Evolutionary conservation across 2,329 filamentous ascomycete species (phyloP), one percentile per base, ranked within the genome.

Genomic region (Orbilia brochopaga): DNA sequence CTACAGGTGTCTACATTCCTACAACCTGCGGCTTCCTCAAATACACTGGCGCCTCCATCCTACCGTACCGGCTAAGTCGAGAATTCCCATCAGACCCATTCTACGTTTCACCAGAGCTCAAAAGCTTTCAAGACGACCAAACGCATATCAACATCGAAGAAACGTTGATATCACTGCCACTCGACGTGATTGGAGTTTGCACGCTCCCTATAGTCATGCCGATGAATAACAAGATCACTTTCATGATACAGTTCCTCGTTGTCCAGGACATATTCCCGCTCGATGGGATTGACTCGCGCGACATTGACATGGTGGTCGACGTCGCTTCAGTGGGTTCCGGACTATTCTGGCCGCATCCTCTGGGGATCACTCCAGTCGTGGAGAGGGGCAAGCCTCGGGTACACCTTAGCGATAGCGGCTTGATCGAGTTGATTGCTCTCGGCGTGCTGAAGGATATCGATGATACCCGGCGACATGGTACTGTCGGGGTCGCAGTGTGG

Each of bases 251-350:
- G 10, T 70, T 70, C 37, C 55, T 70, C 6, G 42, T 70, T n/a
- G 66, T 70, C 10, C 48, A 70, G 21, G 59, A 70, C 50, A 53
- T 54, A 0, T 70, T 54, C 32, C 66, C 66, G 1, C 40, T 70
- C 10, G 35, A 23, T 2, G 54, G 66, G 10, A 5, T 27, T n/a
- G 8, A 1, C 6, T 53, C 59, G 1, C 7, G 64, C 17, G 66
- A 70, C 17, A 42, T 70, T 3, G 66, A 70, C 24, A 58, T 70
- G 30, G 66, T 64, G 10, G 59, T 70, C 24, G 66, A 70, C 52
- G 63, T 70, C 15, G 66, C 63, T n/a, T 58, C 54, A 10, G 59
- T 70, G 6, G 59, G 44, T 0, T 59, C 59, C 3, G 66, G 66
- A 19, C 46, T 59, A 3, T 70, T 58, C 35, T 70, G 66, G 66